phyloP scores from a whole-genome alignment of 345 rosid species.

The Rubroshorea leprosula region DNA sequence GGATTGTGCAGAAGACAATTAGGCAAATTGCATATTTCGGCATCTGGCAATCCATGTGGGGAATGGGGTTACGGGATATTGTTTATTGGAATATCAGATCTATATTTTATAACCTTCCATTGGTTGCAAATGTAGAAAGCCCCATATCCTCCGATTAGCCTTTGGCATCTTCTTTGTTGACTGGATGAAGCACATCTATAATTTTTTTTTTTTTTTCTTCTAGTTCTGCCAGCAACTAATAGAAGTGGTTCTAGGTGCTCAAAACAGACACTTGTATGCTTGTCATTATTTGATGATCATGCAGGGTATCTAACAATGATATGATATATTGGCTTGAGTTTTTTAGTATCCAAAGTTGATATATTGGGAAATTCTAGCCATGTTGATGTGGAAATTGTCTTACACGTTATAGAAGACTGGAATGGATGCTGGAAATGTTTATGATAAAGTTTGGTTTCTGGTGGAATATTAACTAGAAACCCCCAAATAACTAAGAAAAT shows the following conservation, averaged over 20 bases:
- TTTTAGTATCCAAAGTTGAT: constrained; percentile 1
- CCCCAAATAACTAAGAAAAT: not conserved
- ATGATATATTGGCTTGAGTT: not conserved
- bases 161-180: constrained; percentile 1
- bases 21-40: not conserved
- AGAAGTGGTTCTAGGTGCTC: constrained; percentile 7
- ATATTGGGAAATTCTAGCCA: not conserved
- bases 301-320: not conserved
- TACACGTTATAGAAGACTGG: not conserved
- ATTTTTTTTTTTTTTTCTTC: not conserved
- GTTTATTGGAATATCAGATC: not conserved
- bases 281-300: constrained; percentile 15
- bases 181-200: not conserved
- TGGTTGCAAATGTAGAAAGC: not conserved
- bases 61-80: not conserved
- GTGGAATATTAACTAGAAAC: not conserved
- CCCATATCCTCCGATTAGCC: constrained; percentile 2
- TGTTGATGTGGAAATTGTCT: not conserved
- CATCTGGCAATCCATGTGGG: not conserved
- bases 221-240: not conserved
- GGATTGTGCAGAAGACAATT: not conserved
- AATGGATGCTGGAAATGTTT: not conserved
- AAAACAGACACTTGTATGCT: not conserved
- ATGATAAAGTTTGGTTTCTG: not conserved
- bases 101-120: not conserved